phyloP scores from a whole-genome alignment of 1,139 yeast species.

The Saccharomyces uvarum region DNA sequence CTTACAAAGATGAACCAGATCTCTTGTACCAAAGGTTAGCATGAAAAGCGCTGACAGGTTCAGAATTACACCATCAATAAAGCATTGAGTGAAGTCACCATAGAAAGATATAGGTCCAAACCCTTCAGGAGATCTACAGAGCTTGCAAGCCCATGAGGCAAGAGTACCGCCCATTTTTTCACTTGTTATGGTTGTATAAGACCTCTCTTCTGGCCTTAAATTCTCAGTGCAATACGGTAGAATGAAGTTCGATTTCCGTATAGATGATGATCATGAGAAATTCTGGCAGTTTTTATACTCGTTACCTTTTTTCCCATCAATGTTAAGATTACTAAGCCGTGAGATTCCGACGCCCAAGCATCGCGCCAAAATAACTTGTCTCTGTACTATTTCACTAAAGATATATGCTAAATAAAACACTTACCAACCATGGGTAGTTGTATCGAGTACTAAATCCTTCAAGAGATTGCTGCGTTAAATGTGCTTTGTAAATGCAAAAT shows the following conservation, averaged over 20 bases:
- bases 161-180: constrained; percentile 1
- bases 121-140: constrained; percentile 43
- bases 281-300: background rate
- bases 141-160: constrained; percentile 17
- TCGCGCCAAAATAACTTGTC: background rate
- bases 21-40: constrained; percentile 46
- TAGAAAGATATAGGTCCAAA: constrained; percentile 65
- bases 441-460: background rate
- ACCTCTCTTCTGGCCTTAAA: background rate
- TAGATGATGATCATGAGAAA: background rate
- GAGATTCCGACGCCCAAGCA: background rate
- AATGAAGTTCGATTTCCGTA: background rate
- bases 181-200: background rate
- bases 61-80: constrained; percentile 62
- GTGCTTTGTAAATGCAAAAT: background rate
- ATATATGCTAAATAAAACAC: background rate
- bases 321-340: background rate
- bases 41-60: constrained; percentile 46
- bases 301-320: background rate
- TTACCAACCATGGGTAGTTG: too few relatives aligned
- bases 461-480: background rate
- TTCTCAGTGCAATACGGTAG: background rate
- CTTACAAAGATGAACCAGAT: constrained; percentile 28
- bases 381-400: background rate
- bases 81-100: constrained; percentile 75